phyloP scores from a whole-genome alignment of 192 early-diverging fungal species.

The Endogone sp. region DNA sequence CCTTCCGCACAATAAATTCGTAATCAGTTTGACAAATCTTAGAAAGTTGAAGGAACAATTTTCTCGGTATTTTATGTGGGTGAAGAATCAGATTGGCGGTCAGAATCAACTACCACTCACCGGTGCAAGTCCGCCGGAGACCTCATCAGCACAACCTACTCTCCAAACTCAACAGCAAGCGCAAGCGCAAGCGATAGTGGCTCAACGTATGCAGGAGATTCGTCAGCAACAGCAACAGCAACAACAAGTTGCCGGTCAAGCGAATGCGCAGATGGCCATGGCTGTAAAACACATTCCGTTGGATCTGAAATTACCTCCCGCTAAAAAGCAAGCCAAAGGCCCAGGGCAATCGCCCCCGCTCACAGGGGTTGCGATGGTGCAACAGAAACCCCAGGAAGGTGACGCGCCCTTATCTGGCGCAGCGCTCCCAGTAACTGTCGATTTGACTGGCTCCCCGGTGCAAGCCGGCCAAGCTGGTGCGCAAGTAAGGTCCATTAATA shows the following conservation, averaged over 20 bases:
- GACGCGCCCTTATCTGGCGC: not conserved
- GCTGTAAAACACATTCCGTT: not conserved
- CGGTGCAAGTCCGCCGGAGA: not conserved
- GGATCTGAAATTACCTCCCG: not conserved
- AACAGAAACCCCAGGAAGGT: not conserved
- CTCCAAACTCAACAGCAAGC: not conserved
- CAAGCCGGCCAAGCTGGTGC: not conserved
- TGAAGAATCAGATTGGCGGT: constrained; percentile 22
- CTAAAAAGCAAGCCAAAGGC: not conserved
- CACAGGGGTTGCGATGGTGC: not conserved
- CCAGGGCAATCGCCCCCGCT: not conserved
- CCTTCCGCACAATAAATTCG: constrained; percentile 39
- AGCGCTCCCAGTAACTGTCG: not conserved
- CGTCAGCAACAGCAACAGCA: not conserved
- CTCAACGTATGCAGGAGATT: not conserved
- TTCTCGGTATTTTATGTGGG: constrained; percentile 40
- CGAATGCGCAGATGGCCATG: not conserved
- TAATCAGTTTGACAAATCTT: constrained; percentile 39
- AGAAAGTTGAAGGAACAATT: constrained; percentile 44
- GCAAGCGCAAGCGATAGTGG: not conserved
- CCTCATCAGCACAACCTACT: not conserved
- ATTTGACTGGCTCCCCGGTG: not conserved
- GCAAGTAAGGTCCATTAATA: not conserved
- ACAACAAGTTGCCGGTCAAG: not conserved
- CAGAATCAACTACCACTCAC: not conserved